Conservation (phyloP, 768 basidiomycete species). For the Termitomyces bulborhizus region DNA sequence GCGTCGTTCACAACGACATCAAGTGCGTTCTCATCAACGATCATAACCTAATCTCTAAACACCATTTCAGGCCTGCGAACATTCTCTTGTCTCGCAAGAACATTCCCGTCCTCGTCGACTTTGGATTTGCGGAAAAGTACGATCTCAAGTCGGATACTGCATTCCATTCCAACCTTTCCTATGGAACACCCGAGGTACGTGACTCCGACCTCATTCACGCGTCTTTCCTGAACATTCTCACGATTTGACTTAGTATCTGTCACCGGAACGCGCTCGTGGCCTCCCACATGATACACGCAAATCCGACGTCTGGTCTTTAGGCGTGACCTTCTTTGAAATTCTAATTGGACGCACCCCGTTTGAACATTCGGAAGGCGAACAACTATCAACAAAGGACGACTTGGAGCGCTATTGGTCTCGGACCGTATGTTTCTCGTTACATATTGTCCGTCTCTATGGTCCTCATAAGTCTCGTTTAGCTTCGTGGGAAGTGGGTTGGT, state of each 20-base stretch:
- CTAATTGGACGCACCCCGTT: conserved; percentile 91
- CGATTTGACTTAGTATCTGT: conserved; percentile 60
- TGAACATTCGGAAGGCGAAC: conserved; percentile 72
- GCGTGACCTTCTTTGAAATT: conserved; percentile 92
- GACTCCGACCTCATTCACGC: neutral
- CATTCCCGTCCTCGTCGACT: conserved; percentile 89
- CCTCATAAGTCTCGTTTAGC: conserved; percentile 25
- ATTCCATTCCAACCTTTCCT: conserved; percentile 78
- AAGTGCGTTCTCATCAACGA: conserved; percentile 48
- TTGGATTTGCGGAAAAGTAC: conserved; percentile 92
- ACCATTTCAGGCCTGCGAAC: conserved; percentile 70
- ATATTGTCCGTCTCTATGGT: neutral
- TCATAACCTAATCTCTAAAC: neutral
- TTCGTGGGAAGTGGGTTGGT: conserved; percentile 85
- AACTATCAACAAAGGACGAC: conserved; percentile 73
- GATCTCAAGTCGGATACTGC: conserved; percentile 55
- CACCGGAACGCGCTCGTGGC: conserved; percentile 87
- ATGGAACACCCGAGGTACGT: conserved; percentile 86
- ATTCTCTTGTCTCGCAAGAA: conserved; percentile 77
- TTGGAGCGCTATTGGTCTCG: conserved; percentile 83
- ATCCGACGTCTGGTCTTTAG: conserved; percentile 83
- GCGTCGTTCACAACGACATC: conserved; percentile 91
- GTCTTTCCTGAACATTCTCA: conserved; percentile 2
- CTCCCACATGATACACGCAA: conserved; percentile 90
- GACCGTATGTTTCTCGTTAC: conserved; percentile 41